Evolutionary conservation across 306 rosid species (phyloP), one percentile per base, ranked within the genome.

Genomic region (Urtica urens): DNA sequence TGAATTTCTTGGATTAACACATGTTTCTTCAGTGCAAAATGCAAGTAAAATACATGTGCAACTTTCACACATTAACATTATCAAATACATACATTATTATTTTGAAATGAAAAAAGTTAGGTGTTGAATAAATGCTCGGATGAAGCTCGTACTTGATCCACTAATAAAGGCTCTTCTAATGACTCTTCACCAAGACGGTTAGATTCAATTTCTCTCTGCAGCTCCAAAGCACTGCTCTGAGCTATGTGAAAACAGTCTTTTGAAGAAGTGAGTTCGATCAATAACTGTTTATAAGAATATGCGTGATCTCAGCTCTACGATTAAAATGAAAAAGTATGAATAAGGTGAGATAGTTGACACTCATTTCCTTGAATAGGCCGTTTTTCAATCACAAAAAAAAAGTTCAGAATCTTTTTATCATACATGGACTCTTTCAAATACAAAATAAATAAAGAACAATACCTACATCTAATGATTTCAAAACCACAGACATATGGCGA

Each of bases 161-260:
- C 54, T 55, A 84, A 55, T 51, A 84, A 53, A 37, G 92, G 92
- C 22, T 65, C 64, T 43, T 84, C 82, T 68, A 84, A 43, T 47
- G 81, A 71, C 30, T 68, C 95, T 58, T 67, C 94, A 70, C 76
- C 58, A 28, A 10, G 43, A 0, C 27, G 47, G 23, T 58, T 66
- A 38, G 92, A 67, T 59, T 70, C 92, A 45, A 46, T 40, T 67
- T 84, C 92, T 63, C 92, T 80, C 64, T 78, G 86, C 70, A 59
- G 81, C 72, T 63, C 80, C 16, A 74, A 0, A 16, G 87, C 92
- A 19, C 57, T 69, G 67, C 71, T 72, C 46, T 60, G 83, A 75
- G 81, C 87, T 50, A 71, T 20, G 49, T 55, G 76, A 68, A 84
- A 84, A 84, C 74, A 78, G 14, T 75, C 94, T 31, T 18, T n/a